These are phyloP conservation scores for Jackrogersella minutella DNA, from an alignment of 495 filamentous ascomycete genomes.

Conservation along the genomic window DNA sequence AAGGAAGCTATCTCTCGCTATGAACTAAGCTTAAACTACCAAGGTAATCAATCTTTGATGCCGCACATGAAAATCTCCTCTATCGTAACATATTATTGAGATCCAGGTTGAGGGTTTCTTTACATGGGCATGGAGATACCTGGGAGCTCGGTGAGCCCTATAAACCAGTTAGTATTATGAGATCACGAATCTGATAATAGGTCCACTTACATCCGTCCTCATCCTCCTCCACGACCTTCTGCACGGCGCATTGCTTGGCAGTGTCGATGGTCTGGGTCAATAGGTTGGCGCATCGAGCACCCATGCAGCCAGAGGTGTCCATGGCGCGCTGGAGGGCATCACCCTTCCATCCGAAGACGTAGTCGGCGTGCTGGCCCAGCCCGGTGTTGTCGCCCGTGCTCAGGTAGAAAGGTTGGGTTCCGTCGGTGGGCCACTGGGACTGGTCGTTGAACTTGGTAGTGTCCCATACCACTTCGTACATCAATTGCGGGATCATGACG, in stretches of 20 bases:
- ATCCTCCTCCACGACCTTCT: slow-evolving; percentile 38
- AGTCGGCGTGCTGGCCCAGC: slow-evolving; percentile 58
- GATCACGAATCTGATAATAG: not conserved
- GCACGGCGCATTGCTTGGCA: slow-evolving; percentile 40
- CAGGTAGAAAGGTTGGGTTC: slow-evolving; percentile 59
- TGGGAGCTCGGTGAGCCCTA: slow-evolving; percentile 36
- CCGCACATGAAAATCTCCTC: not conserved
- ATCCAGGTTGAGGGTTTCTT: not conserved
- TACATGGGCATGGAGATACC: slow-evolving; percentile 33
- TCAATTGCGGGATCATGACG: slow-evolving; percentile 57
- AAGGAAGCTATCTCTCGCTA: not conserved
- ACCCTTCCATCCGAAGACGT: slow-evolving; percentile 61
- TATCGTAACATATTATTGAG: not conserved
- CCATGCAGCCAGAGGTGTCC: slow-evolving; percentile 56
- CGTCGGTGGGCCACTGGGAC: slow-evolving; percentile 54
- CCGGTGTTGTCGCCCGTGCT: slow-evolving; percentile 55
- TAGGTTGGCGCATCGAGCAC: slow-evolving; percentile 50
- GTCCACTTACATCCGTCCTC: slow-evolving; percentile 43
- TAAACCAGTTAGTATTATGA: slow-evolving; percentile 1
- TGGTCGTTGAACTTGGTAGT: slow-evolving; percentile 57
- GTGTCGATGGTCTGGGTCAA: slow-evolving; percentile 47
- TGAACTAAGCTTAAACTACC: not conserved
- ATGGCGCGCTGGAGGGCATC: slow-evolving; percentile 58
- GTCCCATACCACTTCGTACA: slow-evolving; percentile 63
- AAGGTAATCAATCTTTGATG: not conserved